Base-by-base conservation (phyloP, 2,329 filamentous ascomycete genomes). In the Hansfordia pulvinata region DNA sequence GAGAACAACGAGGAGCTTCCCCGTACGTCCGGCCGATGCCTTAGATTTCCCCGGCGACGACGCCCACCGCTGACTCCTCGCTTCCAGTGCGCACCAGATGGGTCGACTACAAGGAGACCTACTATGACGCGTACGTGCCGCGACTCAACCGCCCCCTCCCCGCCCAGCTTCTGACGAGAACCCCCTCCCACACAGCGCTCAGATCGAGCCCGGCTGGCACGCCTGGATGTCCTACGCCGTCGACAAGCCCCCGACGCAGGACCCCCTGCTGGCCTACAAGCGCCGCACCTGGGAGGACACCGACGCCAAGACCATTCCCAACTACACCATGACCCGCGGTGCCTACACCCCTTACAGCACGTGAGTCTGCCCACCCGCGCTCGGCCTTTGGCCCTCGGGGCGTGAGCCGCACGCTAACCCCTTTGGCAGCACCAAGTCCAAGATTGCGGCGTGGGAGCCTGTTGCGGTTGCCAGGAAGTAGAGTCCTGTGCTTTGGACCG, bases 121-220 rank as follows among this genome's bases (percentile, higher is more conserved):
- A 96, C 54, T 81, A 67, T 49, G 81, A 90, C 44, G 64, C 81
- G 70, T 80, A 63, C 42, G 71, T 45, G 21, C 8, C n/a, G n/a
- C 16, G 19, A 23, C 23, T 52, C 46, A 29, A 8, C 6, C n/a
- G 19, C 18, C 23, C 7, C 6, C 11, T 17, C n/a, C n/a, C n/a
- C n/a, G n/a, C n/a, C n/a, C n/a, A n/a, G n/a, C n/a, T n/a, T n/a
- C n/a, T n/a, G n/a, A n/a, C n/a, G n/a, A n/a, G n/a, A n/a, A n/a
- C n/a, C n/a, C 9, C 12, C 6, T 14, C 23, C 10, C 8, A 5
- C 11, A 23, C 38, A 79, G 75, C 35, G 71, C 72, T 32, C 83
- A 94, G 29, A 81, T 94, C 44, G 88, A 96, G 57, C 86, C 88
- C 26, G 82, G 88, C 55, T 98, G 90, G 90, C 90, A 96, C 60